Evolutionary conservation across 2,329 filamentous ascomycete genomes (phyloP).

Genomic region (Colletotrichum trifolii): DNA sequence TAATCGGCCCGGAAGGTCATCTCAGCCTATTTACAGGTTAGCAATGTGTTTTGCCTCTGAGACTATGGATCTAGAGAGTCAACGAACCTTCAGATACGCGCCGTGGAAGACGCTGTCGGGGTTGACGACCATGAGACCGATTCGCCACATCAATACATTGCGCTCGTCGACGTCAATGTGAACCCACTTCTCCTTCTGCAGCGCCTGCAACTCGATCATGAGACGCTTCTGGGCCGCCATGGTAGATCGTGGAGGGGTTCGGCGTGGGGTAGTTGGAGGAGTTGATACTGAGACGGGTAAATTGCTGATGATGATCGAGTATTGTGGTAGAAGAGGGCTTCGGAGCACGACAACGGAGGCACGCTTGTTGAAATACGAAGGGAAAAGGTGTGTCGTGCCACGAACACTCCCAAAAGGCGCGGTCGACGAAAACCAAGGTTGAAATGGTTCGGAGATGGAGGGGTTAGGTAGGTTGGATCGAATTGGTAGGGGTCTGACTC

Average conservation of each 20-base stretch:
- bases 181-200: conserved; percentile 93
- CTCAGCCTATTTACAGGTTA: conserved; percentile 65
- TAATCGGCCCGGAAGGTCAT: conserved; percentile 92
- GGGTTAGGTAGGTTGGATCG: conserved; percentile 29
- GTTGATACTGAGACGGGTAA: no score
- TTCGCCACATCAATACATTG: conserved; percentile 88
- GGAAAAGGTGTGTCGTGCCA: background rate
- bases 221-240: conserved; percentile 75
- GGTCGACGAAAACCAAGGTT: conserved; percentile 4
- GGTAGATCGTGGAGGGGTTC: conserved; percentile 29
- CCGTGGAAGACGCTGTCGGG: conserved; percentile 91
- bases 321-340: no score
- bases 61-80: no score
- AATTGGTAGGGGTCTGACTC: conserved; percentile 29
- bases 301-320: no score
- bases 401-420: conserved; percentile 23
- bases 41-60: background rate
- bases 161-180: conserved; percentile 85
- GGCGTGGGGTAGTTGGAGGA: no score
- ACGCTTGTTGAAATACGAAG: background rate
- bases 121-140: conserved; percentile 93
- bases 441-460: conserved; percentile 17
- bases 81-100: conserved; percentile 81
- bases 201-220: conserved; percentile 86
- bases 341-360: background rate